These are phyloP conservation scores for Solanum chiquidenum DNA, from an alignment of 257 asterid species.

Conservation along the genomic window DNA sequence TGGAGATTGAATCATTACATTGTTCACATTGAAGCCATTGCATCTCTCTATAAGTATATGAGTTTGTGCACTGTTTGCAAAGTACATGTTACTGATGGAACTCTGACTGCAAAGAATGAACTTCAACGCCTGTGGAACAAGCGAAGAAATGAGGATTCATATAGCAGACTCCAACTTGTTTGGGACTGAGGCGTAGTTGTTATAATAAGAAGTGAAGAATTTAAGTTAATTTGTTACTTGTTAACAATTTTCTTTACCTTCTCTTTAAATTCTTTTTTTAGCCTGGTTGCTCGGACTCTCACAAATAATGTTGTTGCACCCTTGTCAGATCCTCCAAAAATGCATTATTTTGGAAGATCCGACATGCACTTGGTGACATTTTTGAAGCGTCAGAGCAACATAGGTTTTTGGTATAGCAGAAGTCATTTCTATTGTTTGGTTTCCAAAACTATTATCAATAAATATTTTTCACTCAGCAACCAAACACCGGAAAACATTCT, in stretches of 20 bases:
- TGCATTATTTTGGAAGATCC: background rate
- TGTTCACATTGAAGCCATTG: slow-evolving; percentile 25
- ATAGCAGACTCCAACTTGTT: background rate
- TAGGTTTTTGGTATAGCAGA: background rate
- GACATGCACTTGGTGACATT: background rate
- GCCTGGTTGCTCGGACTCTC: background rate
- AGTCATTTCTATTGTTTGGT: background rate
- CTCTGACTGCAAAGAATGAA: slow-evolving; percentile 42
- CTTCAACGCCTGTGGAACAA: slow-evolving; percentile 35
- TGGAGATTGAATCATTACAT: slow-evolving; percentile 44
- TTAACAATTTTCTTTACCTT: background rate
- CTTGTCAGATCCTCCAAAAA: background rate
- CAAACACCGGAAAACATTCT: background rate
- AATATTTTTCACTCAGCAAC: background rate
- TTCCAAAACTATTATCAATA: background rate
- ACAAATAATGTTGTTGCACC: background rate
- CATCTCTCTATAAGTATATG: slow-evolving; percentile 35
- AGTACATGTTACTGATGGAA: slow-evolving; percentile 25
- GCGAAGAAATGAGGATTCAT: background rate
- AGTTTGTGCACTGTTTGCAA: slow-evolving; percentile 53
- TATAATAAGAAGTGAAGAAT: background rate
- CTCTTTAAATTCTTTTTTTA: background rate
- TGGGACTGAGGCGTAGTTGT: background rate
- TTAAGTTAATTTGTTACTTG: background rate
- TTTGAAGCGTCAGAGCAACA: background rate